Evolutionary conservation across 2,329 filamentous ascomycete species (phyloP), one percentile per base, ranked within the genome.

Genomic region (Microdochium nivale): DNA sequence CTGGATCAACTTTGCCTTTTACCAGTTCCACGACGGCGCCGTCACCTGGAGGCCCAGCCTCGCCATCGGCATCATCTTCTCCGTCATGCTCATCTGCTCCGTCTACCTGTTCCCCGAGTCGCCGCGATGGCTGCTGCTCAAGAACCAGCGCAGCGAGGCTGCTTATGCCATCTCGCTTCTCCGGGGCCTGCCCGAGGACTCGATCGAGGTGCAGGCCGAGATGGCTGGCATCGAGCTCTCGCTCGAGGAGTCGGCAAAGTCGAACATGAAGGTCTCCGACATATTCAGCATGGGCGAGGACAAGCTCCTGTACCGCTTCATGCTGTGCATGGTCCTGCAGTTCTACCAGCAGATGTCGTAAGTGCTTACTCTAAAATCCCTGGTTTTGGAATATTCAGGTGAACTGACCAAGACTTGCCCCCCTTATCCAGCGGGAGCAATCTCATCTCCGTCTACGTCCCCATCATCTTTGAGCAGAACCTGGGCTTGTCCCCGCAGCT

Each of bases 221-320:
- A 64, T 79, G 3, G 64, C 65, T 2, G 72, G 68, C 27, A 78
- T 79, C 25, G 72, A 77, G 55, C 65, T 69, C 53, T 73, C 73
- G 0, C 70, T 77, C 25, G 74, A 78, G 56, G 66, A 71, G 51
- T 69, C 71, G 4, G 60, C 60, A 33, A 55, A 60, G 3, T 60
- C 63, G 43, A 66, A 64, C 11, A 66, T 68, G 2, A 70, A 63
- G 50, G 61, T 76, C 10, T 61, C 59, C 40, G 70, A 77, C 46
- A 65, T 77, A 59, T 64, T 77, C 57, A 73, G 67, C 56, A 75
- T 73, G 67, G 74, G 73, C 51, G 69, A 75, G 10, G 74, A 78
- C 50, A 74, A 74, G 62, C 68, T 76, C 1, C 62, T 69, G 16
- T 77, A 80, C 63, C 73, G 77, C 24, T 77, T 77, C 59, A 63